Conservation (phyloP, 805 yeast species). For the Candida endomychidarum region DNA sequence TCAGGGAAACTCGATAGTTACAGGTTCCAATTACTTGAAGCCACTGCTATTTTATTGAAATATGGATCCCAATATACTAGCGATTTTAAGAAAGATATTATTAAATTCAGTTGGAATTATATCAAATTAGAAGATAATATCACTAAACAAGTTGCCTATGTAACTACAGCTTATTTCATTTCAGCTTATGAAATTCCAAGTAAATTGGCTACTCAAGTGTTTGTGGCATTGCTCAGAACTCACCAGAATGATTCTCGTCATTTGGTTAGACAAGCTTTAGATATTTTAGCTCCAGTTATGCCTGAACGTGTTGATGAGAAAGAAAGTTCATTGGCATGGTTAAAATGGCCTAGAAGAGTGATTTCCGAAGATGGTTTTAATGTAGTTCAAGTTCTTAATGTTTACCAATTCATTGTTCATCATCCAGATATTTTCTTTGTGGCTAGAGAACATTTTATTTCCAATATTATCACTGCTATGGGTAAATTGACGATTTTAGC, state of each 20-base stretch:
- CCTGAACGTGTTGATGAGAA: conserved; percentile 58
- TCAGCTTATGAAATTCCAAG: conserved; percentile 86
- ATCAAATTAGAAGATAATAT: conserved; percentile 85
- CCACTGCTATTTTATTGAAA: conserved; percentile 74
- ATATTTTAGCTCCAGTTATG: conserved; percentile 84
- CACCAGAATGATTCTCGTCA: conserved; percentile 82
- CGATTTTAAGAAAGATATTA: conserved; percentile 74
- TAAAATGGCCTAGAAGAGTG: conserved; percentile 92
- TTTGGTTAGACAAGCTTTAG: conserved; percentile 84
- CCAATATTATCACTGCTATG: conserved; percentile 88
- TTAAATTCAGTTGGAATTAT: conserved; percentile 92
- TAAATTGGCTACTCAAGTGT: conserved; percentile 85
- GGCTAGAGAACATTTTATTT: conserved; percentile 85
- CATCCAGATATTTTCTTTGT: conserved; percentile 82
- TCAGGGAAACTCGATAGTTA: conserved; percentile 73
- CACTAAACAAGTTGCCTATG: conserved; percentile 90
- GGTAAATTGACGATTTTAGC: conserved; percentile 81
- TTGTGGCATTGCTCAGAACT: conserved; percentile 83
- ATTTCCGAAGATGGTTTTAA: conserved; percentile 87
- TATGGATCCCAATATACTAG: conserved; percentile 60
- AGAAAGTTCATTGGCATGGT: conserved; percentile 68
- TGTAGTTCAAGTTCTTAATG: conserved; percentile 80
- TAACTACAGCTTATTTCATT: conserved; percentile 82
- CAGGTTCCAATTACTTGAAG: conserved; percentile 74
- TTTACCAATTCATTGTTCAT: conserved; percentile 84